Percentiles rank a stretch among this genome's conserved stretches.
These are phyloP conservation scores for Nakazawaea ambrosiae DNA, from an alignment of 805 yeast genomes.

Conservation along the genomic window DNA sequence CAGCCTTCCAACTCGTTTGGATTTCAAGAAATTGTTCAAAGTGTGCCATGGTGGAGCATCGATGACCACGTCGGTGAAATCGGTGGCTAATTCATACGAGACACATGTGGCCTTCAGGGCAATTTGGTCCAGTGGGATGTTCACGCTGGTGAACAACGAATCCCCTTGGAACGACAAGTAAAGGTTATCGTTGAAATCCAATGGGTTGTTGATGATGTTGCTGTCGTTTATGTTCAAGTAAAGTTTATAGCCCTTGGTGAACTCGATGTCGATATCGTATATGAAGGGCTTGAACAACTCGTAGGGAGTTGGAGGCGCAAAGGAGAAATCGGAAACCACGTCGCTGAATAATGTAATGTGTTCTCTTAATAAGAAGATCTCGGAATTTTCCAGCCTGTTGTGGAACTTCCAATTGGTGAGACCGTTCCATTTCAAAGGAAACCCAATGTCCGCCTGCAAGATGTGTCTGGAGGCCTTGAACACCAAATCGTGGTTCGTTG, in stretches of 20 bases:
- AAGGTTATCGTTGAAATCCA: slow-evolving; percentile 75
- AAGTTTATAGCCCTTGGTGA: slow-evolving; percentile 46
- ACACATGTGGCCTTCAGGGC: slow-evolving; percentile 45
- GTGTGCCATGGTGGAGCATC: slow-evolving; percentile 95
- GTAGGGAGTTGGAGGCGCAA: slow-evolving; percentile 67
- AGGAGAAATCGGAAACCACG: slow-evolving; percentile 64
- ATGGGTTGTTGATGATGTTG: slow-evolving; percentile 83
- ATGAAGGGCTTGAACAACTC: slow-evolving; percentile 69
- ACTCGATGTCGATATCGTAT: slow-evolving; percentile 54
- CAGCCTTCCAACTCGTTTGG: slow-evolving; percentile 61
- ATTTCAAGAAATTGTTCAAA: slow-evolving; percentile 56
- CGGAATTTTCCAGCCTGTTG: slow-evolving; percentile 43
- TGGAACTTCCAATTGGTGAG: slow-evolving; percentile 60
- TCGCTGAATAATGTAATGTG: slow-evolving; percentile 73
- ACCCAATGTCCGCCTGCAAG: slow-evolving; percentile 50
- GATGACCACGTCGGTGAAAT: slow-evolving; percentile 52
- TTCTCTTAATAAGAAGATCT: slow-evolving; percentile 69
- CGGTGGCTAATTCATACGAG: slow-evolving; percentile 44
- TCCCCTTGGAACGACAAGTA: slow-evolving; percentile 71
- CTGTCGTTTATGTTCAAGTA: slow-evolving; percentile 78
- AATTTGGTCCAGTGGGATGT: slow-evolving; percentile 54
- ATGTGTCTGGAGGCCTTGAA: slow-evolving; percentile 54
- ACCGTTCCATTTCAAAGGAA: slow-evolving; percentile 83
- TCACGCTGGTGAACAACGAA: slow-evolving; percentile 34
- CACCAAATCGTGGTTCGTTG: slow-evolving; percentile 83